Evolutionary conservation across 305 asterid genomes (phyloP), one percentile per base, ranked within the genome.

Genomic region (Ajuga reptans): DNA sequence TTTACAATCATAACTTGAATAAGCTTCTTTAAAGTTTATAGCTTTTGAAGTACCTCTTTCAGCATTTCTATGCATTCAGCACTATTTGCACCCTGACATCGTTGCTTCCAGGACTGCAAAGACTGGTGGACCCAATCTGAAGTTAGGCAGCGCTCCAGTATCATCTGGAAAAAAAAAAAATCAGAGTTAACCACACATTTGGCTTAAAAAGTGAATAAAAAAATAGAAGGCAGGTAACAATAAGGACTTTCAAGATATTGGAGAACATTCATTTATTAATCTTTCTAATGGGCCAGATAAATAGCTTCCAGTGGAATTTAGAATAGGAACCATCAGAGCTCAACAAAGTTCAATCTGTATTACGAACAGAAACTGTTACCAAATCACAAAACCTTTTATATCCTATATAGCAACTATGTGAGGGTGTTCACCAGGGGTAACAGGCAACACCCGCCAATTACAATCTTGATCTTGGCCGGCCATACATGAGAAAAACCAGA

Each of bases 51-150:
- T 83, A 94, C 99, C 92, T 91, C 99, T 85, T 89, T 94, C 69
- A 91, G 85, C 69, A 83, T 72, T 78, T 91, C 97, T 77, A 89
- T 55, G 58, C 81, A 75, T 80, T 91, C 98, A 39, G 99, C 99
- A 78, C 83, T 89, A 75, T 78, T 69, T 56, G 96, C 98, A 71
- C 77, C 83, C 77, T 79, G 83, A 77, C 99, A 91, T 67, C 64
- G 78, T 75, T 87, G 89, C 72, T 80, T 83, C 99, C 99, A 94
- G 69, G 90, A 64, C 71, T 75, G 82, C 79, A 78, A 24, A 55
- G 91, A 82, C 64, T 78, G 78, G 27, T 80, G 82, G 77, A 85
- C 83, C 91, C 96, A 89, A 54, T 75, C 77, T 61, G 95, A 71
- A 71, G 71, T 75, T 49, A 86, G 58, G 84, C 76, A 91, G 52